Evolutionary conservation across 306 rosid genomes (phyloP), one percentile per base, ranked within the genome.

Genomic region (Acacia crassicarpa): DNA sequence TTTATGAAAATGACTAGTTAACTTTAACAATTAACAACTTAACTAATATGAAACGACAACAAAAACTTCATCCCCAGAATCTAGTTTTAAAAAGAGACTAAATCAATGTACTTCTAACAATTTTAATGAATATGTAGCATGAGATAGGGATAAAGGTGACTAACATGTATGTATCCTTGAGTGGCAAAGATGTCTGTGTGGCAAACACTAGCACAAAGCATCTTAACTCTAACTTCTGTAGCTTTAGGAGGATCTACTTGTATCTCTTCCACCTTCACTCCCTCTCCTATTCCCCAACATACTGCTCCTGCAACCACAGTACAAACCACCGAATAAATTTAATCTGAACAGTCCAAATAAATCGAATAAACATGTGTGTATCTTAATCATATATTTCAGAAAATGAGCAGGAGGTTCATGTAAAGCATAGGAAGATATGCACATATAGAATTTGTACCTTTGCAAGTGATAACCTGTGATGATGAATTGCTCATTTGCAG

Each of bases 171-270:
- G 51, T 45, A 43, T 41, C 92, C 94, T 44, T 78, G n/a, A 78
- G 58, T 38, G 62, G 77, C 5, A 30, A 76, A 6, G 77, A 87
- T n/a, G 49, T 91, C 92, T 4, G 92, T 81, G 77, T 86, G 92
- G 80, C 94, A 87, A 5, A 89, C 0, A 87, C 94, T 89, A 6
- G 94, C 87, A 84, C 87, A 79, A 5, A 91, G 80, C 86, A 89
- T 84, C 86, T 89, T 91, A 9, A 91, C 80, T 12, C 92, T 68
- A 67, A 86, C 91, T 89, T 91, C 91, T 0, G 62, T 45, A 44
- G 79, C 61, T 43, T 77, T 84, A 14, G 94, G 94, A 61, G 94
- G 89, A 0, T 91, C 90, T 15, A 91, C 86, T 81, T 81, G 58
- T 68, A 91, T 91, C 79, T 89, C 94, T 72, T 89, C 92, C 79